A percentile compares a stretch with the other conserved stretches of the same genome.
Evolutionary conservation across 2,329 filamentous ascomycete genomes (phyloP).

Genomic region (Paecilomyces variotii): DNA sequence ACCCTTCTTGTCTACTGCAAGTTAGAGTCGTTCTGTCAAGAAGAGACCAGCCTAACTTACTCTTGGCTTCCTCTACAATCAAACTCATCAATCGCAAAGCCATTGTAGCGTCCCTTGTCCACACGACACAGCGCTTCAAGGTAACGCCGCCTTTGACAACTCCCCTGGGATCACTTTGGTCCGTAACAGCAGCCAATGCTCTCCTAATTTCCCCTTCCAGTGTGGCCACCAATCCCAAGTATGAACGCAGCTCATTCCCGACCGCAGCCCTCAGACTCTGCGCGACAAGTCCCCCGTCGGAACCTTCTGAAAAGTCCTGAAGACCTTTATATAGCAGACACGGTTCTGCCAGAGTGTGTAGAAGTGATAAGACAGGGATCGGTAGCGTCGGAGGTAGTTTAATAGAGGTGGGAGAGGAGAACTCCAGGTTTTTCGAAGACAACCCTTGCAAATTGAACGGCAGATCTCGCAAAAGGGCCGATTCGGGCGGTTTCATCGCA

Average conservation of each 20-base stretch:
- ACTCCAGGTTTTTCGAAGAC: slow-evolving; percentile 76
- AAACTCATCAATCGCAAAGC: slow-evolving; percentile 85
- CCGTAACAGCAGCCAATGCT: slow-evolving; percentile 62
- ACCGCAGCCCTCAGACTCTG: slow-evolving; percentile 89
- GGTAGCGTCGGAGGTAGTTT: slow-evolving; percentile 73
- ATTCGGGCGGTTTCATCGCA: slow-evolving; percentile 55
- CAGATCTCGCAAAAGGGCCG: slow-evolving; percentile 64
- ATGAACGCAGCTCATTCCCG: slow-evolving; percentile 74
- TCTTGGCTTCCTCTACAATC: slow-evolving; percentile 84
- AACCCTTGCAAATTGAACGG: slow-evolving; percentile 90
- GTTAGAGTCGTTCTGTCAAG: slow-evolving; percentile 6
- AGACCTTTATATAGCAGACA: slow-evolving; percentile 83
- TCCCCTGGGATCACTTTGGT: slow-evolving; percentile 53
- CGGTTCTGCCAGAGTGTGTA: slow-evolving; percentile 86
- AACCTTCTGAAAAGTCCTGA: slow-evolving; percentile 71
- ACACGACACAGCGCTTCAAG: slow-evolving; percentile 88
- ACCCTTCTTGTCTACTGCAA: slow-evolving; percentile 55
- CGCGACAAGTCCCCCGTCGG: slow-evolving; percentile 74
- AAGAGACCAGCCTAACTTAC: slow-evolving; percentile 34
- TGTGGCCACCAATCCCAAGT: slow-evolving; percentile 82
- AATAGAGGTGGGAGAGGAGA: slow-evolving; percentile 60
- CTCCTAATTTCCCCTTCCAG: slow-evolving; percentile 85
- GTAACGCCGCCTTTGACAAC: slow-evolving; percentile 86
- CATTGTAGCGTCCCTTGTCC: slow-evolving; percentile 96
- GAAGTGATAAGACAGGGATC: slow-evolving; percentile 72